These are phyloP conservation scores for Nectriaceae sp. DNA, from an alignment of 2,329 filamentous ascomycete genomes.

Conservation along the genomic window DNA sequence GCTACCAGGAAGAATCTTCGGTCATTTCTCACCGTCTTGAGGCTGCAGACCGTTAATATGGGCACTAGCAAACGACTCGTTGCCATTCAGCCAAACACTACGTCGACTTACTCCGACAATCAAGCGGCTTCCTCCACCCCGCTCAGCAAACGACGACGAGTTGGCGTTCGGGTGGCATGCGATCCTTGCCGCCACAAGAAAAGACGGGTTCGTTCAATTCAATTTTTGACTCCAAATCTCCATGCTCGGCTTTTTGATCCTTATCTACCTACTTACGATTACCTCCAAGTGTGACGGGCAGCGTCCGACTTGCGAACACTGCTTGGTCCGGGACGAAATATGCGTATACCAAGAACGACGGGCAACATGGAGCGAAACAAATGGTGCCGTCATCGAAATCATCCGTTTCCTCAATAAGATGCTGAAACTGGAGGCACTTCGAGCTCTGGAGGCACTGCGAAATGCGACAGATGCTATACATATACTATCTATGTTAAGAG, in stretches of 20 bases:
- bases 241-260: neutral
- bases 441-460: neutral
- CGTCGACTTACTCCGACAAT: neutral
- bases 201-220: neutral
- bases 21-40: too few relatives aligned
- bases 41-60: too few relatives aligned
- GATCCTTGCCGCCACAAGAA: neutral
- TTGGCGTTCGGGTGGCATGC: neutral
- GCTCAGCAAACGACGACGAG: neutral
- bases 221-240: neutral
- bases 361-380: neutral
- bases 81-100: too few relatives aligned
- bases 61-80: too few relatives aligned
- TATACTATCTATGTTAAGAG: neutral
- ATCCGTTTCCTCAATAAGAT: neutral
- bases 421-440: neutral
- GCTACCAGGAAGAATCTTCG: too few relatives aligned
- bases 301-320: neutral
- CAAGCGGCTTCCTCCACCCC: neutral
- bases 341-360: neutral
- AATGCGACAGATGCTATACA: neutral
- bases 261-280: too few relatives aligned
- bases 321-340: neutral
- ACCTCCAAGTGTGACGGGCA: neutral
- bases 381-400: neutral